phyloP scores from a whole-genome alignment of 139 green algal genomes.

The Tetraselmis chui region DNA sequence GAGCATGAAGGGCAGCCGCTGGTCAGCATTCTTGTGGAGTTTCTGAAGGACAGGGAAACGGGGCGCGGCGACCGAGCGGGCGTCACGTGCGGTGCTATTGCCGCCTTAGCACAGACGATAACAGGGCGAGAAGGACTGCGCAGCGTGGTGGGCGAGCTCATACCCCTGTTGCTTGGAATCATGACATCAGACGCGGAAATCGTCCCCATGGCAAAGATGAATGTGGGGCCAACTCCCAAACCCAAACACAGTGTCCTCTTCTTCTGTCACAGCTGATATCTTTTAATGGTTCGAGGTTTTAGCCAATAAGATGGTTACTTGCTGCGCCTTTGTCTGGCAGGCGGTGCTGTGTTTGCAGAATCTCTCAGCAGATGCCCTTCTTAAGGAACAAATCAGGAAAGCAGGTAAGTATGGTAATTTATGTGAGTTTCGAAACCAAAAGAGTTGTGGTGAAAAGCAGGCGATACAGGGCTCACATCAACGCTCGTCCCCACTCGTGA shows the following conservation, averaged over 20 bases:
- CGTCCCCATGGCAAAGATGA: background rate
- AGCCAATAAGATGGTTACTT: too few species aligned
- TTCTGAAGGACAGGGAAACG: background rate
- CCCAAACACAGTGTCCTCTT: too few species aligned
- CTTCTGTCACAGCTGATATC: too few species aligned
- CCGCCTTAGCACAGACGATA: background rate
- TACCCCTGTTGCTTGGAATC: background rate
- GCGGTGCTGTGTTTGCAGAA: background rate
- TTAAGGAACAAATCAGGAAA: background rate
- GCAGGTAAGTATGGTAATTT: background rate
- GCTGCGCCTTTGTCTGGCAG: background rate
- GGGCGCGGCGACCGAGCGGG: background rate
- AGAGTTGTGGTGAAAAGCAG: too few species aligned
- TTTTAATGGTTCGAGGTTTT: too few species aligned
- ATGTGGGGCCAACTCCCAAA: too few species aligned
- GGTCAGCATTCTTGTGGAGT: background rate
- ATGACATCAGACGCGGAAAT: background rate
- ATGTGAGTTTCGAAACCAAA: too few species aligned
- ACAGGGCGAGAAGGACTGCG: background rate
- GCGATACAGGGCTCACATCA: too few species aligned
- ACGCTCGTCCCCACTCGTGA: too few species aligned
- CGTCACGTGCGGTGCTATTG: background rate
- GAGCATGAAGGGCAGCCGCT: background rate
- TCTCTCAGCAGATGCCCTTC: background rate
- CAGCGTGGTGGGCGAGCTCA: background rate